phyloP scores from a whole-genome alignment of 192 early-diverging fungal species.

The Chytriomyces sp. region DNA sequence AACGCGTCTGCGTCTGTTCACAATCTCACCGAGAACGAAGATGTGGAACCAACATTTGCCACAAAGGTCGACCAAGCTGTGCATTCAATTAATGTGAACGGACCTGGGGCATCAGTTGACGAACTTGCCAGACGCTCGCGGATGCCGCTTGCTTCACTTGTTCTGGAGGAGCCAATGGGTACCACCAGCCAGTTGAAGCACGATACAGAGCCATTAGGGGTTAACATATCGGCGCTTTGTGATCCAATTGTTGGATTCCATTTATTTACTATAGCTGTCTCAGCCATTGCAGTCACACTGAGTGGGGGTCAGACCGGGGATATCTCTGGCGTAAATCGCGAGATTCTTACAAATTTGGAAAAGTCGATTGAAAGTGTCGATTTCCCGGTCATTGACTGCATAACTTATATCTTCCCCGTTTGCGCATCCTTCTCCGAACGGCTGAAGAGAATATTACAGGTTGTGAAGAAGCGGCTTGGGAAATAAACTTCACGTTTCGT shows the following conservation, averaged over 20 bases:
- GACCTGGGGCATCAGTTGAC: not conserved
- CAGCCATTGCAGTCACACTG: slow-evolving; percentile 20
- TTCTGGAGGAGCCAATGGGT: not conserved
- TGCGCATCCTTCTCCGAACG: slow-evolving; percentile 12
- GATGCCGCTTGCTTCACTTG: not conserved
- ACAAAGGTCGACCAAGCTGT: slow-evolving; percentile 10
- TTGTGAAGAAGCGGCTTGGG: not conserved
- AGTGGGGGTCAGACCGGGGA: slow-evolving; percentile 2
- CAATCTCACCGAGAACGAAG: not conserved
- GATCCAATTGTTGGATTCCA: slow-evolving; percentile 23
- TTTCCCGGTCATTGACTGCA: slow-evolving; percentile 20
- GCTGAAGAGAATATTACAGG: slow-evolving; percentile 4
- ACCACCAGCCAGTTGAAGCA: not conserved
- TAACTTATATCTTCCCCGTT: slow-evolving; percentile 28
- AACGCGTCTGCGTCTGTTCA: not conserved
- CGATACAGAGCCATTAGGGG: not conserved
- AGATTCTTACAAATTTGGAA: slow-evolving; percentile 4
- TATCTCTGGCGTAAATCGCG: slow-evolving; percentile 1
- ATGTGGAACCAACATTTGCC: slow-evolving; percentile 4
- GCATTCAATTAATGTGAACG: slow-evolving; percentile 1
- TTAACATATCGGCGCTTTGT: not conserved
- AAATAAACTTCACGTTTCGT: not conserved
- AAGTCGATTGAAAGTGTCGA: slow-evolving; percentile 9
- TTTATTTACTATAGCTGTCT: slow-evolving; percentile 29
- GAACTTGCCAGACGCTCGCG: not conserved